phyloP scores from a whole-genome alignment of 1,284 basidiomycete species.

The Serendipita sp. region DNA sequence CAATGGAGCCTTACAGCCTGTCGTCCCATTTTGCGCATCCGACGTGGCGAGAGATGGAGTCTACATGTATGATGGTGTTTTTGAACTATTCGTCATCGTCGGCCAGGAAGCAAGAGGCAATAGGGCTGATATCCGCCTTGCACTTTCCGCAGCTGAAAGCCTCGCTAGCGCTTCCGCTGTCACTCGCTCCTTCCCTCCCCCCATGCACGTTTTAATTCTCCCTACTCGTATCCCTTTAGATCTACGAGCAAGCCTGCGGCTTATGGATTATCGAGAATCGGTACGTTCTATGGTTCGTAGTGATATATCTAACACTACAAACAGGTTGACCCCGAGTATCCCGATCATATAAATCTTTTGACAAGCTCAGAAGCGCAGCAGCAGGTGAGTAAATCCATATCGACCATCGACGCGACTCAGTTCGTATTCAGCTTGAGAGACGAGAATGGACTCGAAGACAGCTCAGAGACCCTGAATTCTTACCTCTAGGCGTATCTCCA shows the following conservation, averaged over 20 bases:
- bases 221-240: slow-evolving; percentile 60
- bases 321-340: slow-evolving; percentile 44
- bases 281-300: slow-evolving; percentile 26
- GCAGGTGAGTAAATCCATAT: slow-evolving; percentile 32
- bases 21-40: slow-evolving; percentile 9
- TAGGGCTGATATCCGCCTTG: slow-evolving; percentile 44
- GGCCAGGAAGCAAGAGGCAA: slow-evolving; percentile 44
- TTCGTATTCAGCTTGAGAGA: slow-evolving; percentile 10
- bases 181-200: slow-evolving; percentile 48
- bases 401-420: background rate
- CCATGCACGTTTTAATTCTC: slow-evolving; percentile 53
- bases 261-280: slow-evolving; percentile 42
- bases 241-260: slow-evolving; percentile 47
- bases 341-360: slow-evolving; percentile 69
- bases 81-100: slow-evolving; percentile 68
- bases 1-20: slow-evolving; percentile 19
- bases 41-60: slow-evolving; percentile 26
- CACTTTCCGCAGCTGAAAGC: slow-evolving; percentile 37
- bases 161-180: slow-evolving; percentile 35
- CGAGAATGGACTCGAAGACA: slow-evolving; percentile 12
- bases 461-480: slow-evolving; percentile 13
- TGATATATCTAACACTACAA: slow-evolving; percentile 8
- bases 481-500: slow-evolving; percentile 15
- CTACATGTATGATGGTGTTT: slow-evolving; percentile 54
- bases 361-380: slow-evolving; percentile 37